phyloP scores from a whole-genome alignment of 2,329 filamentous ascomycete species.

The Teratosphaeria gauchensis region DNA sequence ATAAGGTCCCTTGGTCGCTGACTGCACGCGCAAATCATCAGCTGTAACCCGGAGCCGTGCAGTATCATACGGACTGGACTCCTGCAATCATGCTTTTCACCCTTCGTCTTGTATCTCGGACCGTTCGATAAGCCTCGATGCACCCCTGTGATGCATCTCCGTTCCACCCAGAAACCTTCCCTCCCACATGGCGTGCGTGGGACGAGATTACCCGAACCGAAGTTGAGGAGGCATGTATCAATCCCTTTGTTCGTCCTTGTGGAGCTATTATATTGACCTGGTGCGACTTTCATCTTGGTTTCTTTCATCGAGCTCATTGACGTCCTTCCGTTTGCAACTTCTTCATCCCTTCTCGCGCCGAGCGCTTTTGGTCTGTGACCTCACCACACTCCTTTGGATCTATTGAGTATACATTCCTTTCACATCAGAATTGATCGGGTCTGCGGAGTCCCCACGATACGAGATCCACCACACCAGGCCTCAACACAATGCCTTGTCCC shows the following conservation, averaged over 20 bases:
- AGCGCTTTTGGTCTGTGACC: constrained; percentile 6
- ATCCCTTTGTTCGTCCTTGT: not conserved
- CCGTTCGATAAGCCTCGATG: not conserved
- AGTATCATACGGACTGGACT: not conserved
- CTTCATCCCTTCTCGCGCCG: constrained; percentile 2
- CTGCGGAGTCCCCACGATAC: not conserved
- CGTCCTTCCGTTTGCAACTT: not conserved
- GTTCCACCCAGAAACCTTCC: not conserved
- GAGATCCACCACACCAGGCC: not conserved
- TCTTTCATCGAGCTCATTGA: not conserved
- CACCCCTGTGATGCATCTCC: not conserved
- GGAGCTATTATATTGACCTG: not conserved
- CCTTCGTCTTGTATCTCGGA: not conserved
- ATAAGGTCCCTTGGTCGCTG: no score
- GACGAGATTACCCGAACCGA: constrained; percentile 1
- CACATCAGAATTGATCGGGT: not conserved
- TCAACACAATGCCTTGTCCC: not conserved
- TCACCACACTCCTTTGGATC: constrained; percentile 5
- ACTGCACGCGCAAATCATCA: not conserved
- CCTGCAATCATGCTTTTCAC: not conserved
- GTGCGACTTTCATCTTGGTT: not conserved
- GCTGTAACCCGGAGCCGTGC: not conserved
- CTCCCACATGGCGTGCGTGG: constrained; percentile 2
- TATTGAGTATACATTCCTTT: constrained; percentile 1
- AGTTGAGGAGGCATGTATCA: not conserved